A percentile compares a stretch with the other conserved stretches of the same genome.
These are phyloP conservation scores for Suhomyces kilbournensis DNA, from an alignment of 805 yeast species.

Conservation along the genomic window DNA sequence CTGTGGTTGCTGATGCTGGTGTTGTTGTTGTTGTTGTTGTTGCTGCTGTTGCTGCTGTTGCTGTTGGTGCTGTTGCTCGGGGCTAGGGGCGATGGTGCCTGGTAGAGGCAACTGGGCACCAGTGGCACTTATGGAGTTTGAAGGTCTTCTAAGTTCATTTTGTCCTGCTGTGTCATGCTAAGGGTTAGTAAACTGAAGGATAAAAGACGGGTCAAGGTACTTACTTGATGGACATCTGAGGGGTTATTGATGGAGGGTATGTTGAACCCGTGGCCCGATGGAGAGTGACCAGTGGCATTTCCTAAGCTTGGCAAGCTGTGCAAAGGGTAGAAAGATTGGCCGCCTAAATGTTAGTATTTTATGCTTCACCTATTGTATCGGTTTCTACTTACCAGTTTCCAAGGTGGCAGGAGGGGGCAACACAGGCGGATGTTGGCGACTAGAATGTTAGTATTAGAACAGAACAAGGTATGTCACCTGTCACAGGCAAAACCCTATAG, in stretches of 20 bases:
- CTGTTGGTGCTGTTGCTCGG: constrained; percentile 10
- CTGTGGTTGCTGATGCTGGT: constrained; percentile 9
- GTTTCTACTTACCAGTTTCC: constrained; percentile 44
- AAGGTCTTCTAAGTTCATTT: constrained; percentile 24
- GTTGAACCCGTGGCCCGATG: constrained; percentile 45
- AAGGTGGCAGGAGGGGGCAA: constrained; percentile 58
- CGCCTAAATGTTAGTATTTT: constrained; percentile 33
- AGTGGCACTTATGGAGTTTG: constrained; percentile 16
- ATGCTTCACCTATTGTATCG: background rate
- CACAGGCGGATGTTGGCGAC: constrained; percentile 59
- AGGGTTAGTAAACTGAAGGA: constrained; percentile 12
- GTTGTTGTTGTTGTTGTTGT: constrained; percentile 9
- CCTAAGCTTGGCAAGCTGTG: constrained; percentile 53
- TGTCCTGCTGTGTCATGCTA: constrained; percentile 19
- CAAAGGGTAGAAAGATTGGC: constrained; percentile 46
- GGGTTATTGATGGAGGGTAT: constrained; percentile 45
- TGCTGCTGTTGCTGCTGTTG: constrained; percentile 6
- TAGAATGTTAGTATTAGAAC: constrained; percentile 26
- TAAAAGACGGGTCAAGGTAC: no score
- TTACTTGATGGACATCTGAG: constrained; percentile 24
- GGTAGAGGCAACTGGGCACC: constrained; percentile 27
- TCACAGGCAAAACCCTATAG: background rate
- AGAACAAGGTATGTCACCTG: background rate
- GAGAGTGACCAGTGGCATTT: constrained; percentile 34
- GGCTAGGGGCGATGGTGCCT: constrained; percentile 18